Evolutionary conservation across 768 basidiomycete genomes (phyloP).

Genomic region (Xerocomus brunneocitrinus): DNA sequence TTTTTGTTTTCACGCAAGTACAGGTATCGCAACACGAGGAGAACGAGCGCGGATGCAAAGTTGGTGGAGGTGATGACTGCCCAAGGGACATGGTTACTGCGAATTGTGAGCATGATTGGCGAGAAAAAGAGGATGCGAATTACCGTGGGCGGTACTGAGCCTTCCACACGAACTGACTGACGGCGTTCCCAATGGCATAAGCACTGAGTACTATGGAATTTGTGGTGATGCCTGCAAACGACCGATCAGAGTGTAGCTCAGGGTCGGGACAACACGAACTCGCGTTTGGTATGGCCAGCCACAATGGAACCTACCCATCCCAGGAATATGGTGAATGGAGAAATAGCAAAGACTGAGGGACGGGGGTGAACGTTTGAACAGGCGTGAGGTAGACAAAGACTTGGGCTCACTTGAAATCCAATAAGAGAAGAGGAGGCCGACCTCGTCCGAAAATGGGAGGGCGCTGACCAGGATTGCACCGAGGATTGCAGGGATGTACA

Average conservation of each 20-base stretch:
- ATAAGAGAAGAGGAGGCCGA: conserved; percentile 70
- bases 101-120: not conserved
- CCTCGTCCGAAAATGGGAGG: conserved; percentile 56
- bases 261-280: conserved; percentile 11
- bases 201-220: conserved; percentile 73
- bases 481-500: conserved; percentile 65
- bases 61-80: conserved; percentile 63
- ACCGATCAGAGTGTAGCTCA: not conserved
- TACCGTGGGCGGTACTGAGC: conserved; percentile 61
- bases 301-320: conserved; percentile 69
- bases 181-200: conserved; percentile 75
- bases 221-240: conserved; percentile 54
- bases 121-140: conserved; percentile 5
- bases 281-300: conserved; percentile 73
- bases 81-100: conserved; percentile 73
- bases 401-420: conserved; percentile 60
- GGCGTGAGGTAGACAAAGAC: too few species aligned
- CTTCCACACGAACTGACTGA: conserved; percentile 77
- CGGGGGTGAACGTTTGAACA: not conserved
- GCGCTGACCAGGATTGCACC: conserved; percentile 65
- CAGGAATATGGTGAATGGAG: conserved; percentile 64
- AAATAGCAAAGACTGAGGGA: conserved; percentile 53
- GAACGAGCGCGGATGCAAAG: conserved; percentile 46
- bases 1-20: conserved; percentile 58
- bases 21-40: conserved; percentile 54